Base-by-base conservation (phyloP, 1,284 basidiomycete species). In the Tilletia horrida region DNA sequence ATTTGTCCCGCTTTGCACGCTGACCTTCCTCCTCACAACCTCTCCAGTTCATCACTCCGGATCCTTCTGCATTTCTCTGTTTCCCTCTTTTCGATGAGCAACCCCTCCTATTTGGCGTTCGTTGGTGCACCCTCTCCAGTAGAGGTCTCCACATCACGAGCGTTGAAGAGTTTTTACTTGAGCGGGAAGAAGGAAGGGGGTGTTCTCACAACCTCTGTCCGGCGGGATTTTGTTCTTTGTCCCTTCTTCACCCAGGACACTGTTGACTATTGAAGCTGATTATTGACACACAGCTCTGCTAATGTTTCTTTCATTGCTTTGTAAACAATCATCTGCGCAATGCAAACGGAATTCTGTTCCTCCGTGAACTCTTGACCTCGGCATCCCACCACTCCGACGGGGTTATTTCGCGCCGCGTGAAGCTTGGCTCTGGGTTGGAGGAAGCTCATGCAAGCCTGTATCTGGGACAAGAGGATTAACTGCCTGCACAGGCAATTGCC, bases 51-150 rank as follows among this genome's bases (percentile, higher is more conserved):
- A 25, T 14, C n/a, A n/a, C n/a, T n/a, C n/a, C n/a, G n/a, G n/a
- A n/a, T n/a, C n/a, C n/a, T 25, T 27, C 21, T 52, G 16, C 50
- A 21, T 21, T 21, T 27, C n/a, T 21, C 27, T 27, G n/a, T 25
- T 7, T 27, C 21, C 23, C 55, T 29, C 16, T 40, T 2, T 18
- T 21, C 35, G 16, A 31, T 25, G n/a, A 0, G 27, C 27, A 40
- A 59, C 55, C 55, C 55, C 55, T 35, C 55, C 55, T 59, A 35
- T 35, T 59, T 59, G 55, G 55, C 55, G 55, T 21, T 59, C 31
- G 27, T 21, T 27, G 55, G 35, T 59, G 55, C 55, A 40, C 35
- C n/a, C 35, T 40, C 35, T 40, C 35, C 11, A 6, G 6, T 35
- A 35, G 27, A 31, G 25, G 23, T 14, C 27, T 18, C 55, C 29